Evolutionary conservation across 2,329 filamentous ascomycete species (phyloP).

Genomic region (Xylariales sp.): DNA sequence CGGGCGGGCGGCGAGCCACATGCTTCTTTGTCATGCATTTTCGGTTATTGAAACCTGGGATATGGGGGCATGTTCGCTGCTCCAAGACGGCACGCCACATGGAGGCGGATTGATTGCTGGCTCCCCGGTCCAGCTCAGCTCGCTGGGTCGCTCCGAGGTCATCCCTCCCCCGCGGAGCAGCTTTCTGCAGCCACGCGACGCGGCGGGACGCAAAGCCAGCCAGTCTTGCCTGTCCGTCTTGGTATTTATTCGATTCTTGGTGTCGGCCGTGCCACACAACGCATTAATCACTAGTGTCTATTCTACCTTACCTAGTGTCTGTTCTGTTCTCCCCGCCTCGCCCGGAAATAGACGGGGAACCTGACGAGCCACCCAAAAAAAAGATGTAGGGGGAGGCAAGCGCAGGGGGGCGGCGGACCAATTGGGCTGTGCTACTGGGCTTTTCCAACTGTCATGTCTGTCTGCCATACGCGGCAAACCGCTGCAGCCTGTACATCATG

Average conservation of each 20-base stretch:
- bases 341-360: slow-evolving; percentile 25
- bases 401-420: slow-evolving; percentile 6
- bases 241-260: slow-evolving; percentile 22
- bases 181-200: slow-evolving; percentile 36
- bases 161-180: slow-evolving; percentile 7
- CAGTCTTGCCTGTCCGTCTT: neutral
- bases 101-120: slow-evolving; percentile 38
- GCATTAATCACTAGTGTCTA: slow-evolving; percentile 45
- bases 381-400: slow-evolving; percentile 9
- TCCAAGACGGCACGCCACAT: slow-evolving; percentile 42
- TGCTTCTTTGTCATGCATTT: slow-evolving; percentile 43
- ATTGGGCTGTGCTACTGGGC: slow-evolving; percentile 11
- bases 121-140: slow-evolving; percentile 9
- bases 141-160: slow-evolving; percentile 18
- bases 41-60: slow-evolving; percentile 38
- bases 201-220: slow-evolving; percentile 24
- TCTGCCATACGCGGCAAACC: slow-evolving; percentile 21
- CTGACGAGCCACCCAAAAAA: slow-evolving; percentile 9
- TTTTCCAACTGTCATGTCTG: slow-evolving; percentile 3
- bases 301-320: slow-evolving; percentile 35
- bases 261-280: slow-evolving; percentile 31
- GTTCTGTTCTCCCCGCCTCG: slow-evolving; percentile 34
- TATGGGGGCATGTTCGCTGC: slow-evolving; percentile 22
- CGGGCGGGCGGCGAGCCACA: slow-evolving; percentile 41
- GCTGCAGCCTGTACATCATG: slow-evolving; percentile 27